Evolutionary conservation across 1,284 basidiomycete genomes (phyloP), one percentile per base, ranked within the genome.

Genomic region (Caloboletus firmus): DNA sequence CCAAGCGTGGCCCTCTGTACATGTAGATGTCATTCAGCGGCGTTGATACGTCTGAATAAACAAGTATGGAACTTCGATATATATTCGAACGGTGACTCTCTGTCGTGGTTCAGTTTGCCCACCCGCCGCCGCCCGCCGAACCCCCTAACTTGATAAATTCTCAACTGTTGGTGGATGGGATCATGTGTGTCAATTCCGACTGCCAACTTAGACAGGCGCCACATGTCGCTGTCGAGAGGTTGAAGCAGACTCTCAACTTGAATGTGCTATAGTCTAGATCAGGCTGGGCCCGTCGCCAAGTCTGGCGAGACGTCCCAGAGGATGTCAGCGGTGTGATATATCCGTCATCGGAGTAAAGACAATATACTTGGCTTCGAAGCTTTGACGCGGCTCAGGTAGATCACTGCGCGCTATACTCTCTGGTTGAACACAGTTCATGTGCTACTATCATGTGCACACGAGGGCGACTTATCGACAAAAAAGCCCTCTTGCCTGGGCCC

Each of bases 21-120:
- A 1, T 9, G 58, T 67, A 2, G 62, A 72, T 11, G 26, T 20
- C 4, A 54, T 72, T 24, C 62, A 69, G 17, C 63, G 34, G 31
- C 39, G 9, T 9, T 57, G 43, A 43, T 2, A 30, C 3, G 28
- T 11, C n/a, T 40, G 41, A 46, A 46, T 22, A 47, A 37, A 18
- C 9, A 30, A 17, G 56, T 30, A 7, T 59, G 45, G 57, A 5
- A 18, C 13, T 22, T 34, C 8, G 28, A 42, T 34, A n/a, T n/a
- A n/a, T n/a, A n/a, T n/a, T n/a, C n/a, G n/a, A n/a, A n/a, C 24
- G 24, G 24, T 20, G 5, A 45, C 42, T 59, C 15, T 18, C 41
- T 7, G 37, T 22, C 20, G 12, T 41, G 1, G 28, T 48, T 24
- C 34, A 34, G 37, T 41, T 17, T 39, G 43, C 45, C 12, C 20